Percentiles rank a stretch among this genome's conserved stretches.
Conservation (phyloP, 148 eudicot genomes). For the Vaccinium vitisidaea region DNA sequence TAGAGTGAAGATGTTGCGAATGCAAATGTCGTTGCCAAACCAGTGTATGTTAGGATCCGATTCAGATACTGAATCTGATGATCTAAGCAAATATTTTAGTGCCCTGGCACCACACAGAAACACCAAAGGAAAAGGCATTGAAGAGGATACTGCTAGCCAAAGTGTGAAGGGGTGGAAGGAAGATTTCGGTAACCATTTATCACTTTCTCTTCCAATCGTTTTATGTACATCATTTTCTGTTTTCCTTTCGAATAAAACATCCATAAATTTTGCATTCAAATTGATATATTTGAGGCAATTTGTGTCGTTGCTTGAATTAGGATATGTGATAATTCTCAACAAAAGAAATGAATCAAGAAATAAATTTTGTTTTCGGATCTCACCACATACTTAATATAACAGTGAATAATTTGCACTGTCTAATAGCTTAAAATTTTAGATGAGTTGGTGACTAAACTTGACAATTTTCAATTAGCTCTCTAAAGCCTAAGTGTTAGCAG, state of each 20-base stretch:
- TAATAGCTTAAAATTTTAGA: too few species aligned
- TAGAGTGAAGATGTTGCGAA: background rate
- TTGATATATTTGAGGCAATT: background rate
- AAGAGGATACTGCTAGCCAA: background rate
- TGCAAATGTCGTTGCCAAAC: background rate
- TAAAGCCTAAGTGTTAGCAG: too few species aligned
- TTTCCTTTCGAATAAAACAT: background rate
- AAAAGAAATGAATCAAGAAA: background rate
- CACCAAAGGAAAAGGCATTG: background rate
- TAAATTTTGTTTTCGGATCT: too few species aligned
- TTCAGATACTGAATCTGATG: constrained; percentile 9
- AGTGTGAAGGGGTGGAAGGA: background rate
- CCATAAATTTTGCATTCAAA: background rate
- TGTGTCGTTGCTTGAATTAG: background rate
- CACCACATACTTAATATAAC: too few species aligned
- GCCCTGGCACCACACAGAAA: background rate
- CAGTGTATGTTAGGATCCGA: background rate
- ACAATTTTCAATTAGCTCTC: too few species aligned
- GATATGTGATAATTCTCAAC: background rate
- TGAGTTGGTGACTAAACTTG: too few species aligned
- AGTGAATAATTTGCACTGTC: too few species aligned
- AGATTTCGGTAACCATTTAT: background rate
- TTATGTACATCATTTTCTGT: background rate
- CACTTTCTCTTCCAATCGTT: background rate
- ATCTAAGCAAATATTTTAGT: background rate